Evolutionary conservation across 2,329 filamentous ascomycete genomes (phyloP), one percentile per base, ranked within the genome.

Genomic region (Zymoseptoria crescenta): DNA sequence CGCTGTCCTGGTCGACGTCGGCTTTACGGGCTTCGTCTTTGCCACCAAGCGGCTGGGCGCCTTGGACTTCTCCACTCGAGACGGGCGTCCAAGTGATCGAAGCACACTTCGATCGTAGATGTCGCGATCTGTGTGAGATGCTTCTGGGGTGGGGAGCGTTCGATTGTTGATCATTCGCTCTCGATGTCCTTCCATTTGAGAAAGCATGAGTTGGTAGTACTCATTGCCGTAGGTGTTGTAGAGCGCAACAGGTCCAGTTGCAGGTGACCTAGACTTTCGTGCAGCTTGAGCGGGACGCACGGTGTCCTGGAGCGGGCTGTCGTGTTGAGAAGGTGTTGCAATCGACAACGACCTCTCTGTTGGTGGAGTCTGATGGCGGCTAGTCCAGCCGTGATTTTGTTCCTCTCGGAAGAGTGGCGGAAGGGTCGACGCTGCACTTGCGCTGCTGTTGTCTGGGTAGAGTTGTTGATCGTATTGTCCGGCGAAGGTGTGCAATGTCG

Each of bases 401-500:
- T 49, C 51, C 41, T 52, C 49, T 52, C 54, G 28, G 54, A 59
- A 59, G 10, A 59, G 54, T 27, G 57, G 55, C 21, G 24, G 51
- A 8, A 52, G 10, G n/a, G 52, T 55, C 7, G 35, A 45, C 13
- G 35, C 35, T 45, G 35, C 35, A 45, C 35, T n/a, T 55, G 49
- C 49, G 30, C 54, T 48, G 54, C 55, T 58, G 49, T 59, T 54
- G 52, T 61, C 63, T 13, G 63, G 61, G 45, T 65, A 66, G 27
- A 66, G 64, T 16, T 62, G 30, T 16, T 62, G 61, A 55, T 66
- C 64, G 51, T 52, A 52, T 55, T 59, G 52, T 50, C 61, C 55
- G 49, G 59, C 56, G 29, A 60, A 62, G 51, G 24, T 20, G 27
- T 49, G 13, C 54, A 65, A 65, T 24, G 59, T 58, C 45, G 64